phyloP scores from a whole-genome alignment of 305 asterid species.

The Solanum hybrid region DNA sequence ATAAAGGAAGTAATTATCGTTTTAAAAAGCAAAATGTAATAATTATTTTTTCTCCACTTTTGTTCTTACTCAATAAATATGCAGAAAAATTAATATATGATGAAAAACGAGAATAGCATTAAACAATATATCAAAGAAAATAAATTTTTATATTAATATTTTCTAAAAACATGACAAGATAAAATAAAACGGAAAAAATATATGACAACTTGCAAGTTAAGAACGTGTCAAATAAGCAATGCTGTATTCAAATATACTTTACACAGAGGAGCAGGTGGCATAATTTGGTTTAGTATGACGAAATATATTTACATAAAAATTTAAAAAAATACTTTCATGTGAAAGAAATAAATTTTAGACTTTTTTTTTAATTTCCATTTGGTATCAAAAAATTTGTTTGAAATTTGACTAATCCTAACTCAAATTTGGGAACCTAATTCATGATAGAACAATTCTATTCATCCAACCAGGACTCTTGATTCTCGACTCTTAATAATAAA shows the following conservation, averaged over 20 bases:
- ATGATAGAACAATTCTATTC: neutral
- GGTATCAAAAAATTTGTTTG: neutral
- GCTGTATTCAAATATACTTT: neutral
- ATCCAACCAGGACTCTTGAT: neutral
- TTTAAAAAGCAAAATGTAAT: neutral
- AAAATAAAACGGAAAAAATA: neutral
- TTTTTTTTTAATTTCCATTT: neutral
- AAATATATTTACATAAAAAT: neutral
- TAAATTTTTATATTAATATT: neutral
- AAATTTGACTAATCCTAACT: neutral
- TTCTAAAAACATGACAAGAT: neutral
- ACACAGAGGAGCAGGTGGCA: neutral
- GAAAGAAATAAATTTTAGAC: neutral
- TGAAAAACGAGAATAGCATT: neutral
- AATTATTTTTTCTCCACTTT: neutral
- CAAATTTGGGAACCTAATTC: neutral
- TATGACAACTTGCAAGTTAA: neutral
- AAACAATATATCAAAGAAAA: neutral
- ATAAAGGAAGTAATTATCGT: rapidly evolving
- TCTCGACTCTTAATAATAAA: neutral
- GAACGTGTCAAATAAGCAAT: neutral
- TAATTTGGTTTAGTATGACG: neutral
- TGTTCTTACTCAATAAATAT: neutral
- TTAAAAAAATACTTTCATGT: neutral
- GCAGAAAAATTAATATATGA: neutral